These are phyloP conservation scores for Xylogone sp. DNA, from an alignment of 2,329 filamentous ascomycete genomes.

Conservation along the genomic window DNA sequence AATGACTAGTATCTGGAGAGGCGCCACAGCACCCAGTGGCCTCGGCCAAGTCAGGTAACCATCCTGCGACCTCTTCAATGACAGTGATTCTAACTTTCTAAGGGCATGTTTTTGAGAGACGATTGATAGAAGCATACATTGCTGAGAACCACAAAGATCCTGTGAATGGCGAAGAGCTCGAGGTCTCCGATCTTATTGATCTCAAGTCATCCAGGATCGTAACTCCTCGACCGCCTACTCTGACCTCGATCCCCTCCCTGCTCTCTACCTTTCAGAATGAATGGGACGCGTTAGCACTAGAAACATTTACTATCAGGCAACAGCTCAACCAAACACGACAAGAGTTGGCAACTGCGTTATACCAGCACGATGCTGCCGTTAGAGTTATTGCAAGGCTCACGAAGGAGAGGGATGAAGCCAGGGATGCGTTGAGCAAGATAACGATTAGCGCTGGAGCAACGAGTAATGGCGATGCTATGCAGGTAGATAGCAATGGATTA, in stretches of 20 bases:
- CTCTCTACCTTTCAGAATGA: slow-evolving; percentile 96
- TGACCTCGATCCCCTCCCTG: slow-evolving; percentile 93
- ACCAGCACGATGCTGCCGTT: slow-evolving; percentile 96
- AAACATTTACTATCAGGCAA: slow-evolving; percentile 87
- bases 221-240: slow-evolving; percentile 82
- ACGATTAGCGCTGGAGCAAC: slow-evolving; percentile 60
- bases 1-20: slow-evolving; percentile 79
- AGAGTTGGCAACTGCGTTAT: slow-evolving; percentile 88
- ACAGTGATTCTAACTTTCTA: slow-evolving; percentile 11
- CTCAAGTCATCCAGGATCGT: slow-evolving; percentile 81
- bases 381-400: slow-evolving; percentile 88
- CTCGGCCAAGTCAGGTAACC: slow-evolving; percentile 87
- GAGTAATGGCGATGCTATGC: slow-evolving; percentile 79
- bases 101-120: slow-evolving; percentile 92
- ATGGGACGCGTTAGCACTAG: slow-evolving; percentile 91
- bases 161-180: slow-evolving; percentile 79
- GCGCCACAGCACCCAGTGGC: slow-evolving; percentile 91
- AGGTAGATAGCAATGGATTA: slow-evolving; percentile 77
- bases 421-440: slow-evolving; percentile 82
- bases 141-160: slow-evolving; percentile 91
- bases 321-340: slow-evolving; percentile 86
- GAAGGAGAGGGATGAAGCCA: slow-evolving; percentile 88
- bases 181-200: slow-evolving; percentile 79
- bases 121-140: slow-evolving; percentile 92
- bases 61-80: slow-evolving; percentile 12